Conservation (phyloP, 257 asterid genomes). For the Fraxinus anomala region DNA sequence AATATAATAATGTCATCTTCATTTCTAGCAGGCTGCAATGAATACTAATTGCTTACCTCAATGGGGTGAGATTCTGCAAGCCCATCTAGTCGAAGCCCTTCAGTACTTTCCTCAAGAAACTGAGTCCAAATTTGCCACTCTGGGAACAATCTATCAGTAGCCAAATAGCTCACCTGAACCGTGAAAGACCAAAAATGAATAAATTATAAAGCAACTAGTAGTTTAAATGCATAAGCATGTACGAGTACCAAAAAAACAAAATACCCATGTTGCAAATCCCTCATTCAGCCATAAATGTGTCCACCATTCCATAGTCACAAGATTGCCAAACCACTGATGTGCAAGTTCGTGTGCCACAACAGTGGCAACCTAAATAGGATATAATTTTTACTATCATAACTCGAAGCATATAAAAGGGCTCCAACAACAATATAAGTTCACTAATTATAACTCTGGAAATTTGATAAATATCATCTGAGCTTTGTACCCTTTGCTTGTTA, state of each 20-base stretch:
- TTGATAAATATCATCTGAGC: constrained; percentile 26
- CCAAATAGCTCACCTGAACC: constrained; percentile 84
- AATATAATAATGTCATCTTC: constrained; percentile 1
- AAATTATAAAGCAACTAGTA: constrained; percentile 9
- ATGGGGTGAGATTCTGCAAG: constrained; percentile 94
- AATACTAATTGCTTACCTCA: constrained; percentile 51
- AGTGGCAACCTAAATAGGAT: constrained; percentile 71
- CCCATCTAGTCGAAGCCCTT: constrained; percentile 90
- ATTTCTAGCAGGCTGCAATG: neutral
- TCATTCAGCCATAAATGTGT: constrained; percentile 95
- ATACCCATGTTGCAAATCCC: constrained; percentile 98
- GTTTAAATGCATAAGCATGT: constrained; percentile 14
- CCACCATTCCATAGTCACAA: constrained; percentile 99
- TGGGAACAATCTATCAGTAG: constrained; percentile 89
- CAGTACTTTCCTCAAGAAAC: constrained; percentile 80
- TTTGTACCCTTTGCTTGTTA: constrained; percentile 89
- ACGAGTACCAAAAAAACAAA: neutral
- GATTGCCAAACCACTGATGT: constrained; percentile 99
- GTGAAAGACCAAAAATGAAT: constrained; percentile 21
- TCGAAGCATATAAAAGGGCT: neutral
- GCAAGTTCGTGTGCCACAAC: constrained; percentile 98
- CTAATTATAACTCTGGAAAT: neutral
- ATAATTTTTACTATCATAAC: constrained; percentile 21
- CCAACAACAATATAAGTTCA: neutral
- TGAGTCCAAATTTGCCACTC: constrained; percentile 97